phyloP scores from a whole-genome alignment of 2,329 filamentous ascomycete species.

The Neonectria ditissima region DNA sequence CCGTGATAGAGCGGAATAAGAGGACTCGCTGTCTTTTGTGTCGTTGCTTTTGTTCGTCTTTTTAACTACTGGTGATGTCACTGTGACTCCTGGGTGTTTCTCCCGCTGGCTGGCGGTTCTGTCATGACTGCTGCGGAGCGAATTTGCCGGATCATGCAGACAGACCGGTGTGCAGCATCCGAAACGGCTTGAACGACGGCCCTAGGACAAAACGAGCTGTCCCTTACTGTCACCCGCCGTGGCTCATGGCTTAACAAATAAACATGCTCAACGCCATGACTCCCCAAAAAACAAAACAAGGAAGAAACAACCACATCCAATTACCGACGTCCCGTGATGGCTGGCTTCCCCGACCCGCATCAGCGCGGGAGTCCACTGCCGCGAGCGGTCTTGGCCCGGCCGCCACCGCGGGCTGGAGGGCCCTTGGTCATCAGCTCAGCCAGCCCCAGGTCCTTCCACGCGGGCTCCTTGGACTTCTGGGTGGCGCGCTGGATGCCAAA shows the following conservation, averaged over 20 bases:
- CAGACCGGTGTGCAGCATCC: background rate
- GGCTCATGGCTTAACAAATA: background rate
- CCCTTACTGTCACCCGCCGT: background rate
- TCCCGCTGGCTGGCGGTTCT: background rate
- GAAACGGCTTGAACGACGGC: background rate
- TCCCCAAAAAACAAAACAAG: slow-evolving; percentile 10
- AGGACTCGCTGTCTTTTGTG: slow-evolving; percentile 8
- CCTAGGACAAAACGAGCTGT: background rate
- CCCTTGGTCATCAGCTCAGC: slow-evolving; percentile 75
- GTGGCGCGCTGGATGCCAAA: slow-evolving; percentile 88
- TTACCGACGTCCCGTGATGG: background rate
- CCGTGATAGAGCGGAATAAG: slow-evolving; percentile 18
- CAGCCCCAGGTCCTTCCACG: slow-evolving; percentile 85
- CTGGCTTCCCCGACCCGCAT: background rate
- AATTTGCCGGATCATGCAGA: background rate
- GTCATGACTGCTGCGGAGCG: background rate
- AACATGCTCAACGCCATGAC: slow-evolving; percentile 31
- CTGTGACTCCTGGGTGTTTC: background rate
- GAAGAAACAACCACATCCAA: background rate
- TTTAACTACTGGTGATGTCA: background rate
- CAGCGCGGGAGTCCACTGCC: slow-evolving; percentile 36
- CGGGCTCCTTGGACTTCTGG: slow-evolving; percentile 75
- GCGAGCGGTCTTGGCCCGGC: slow-evolving; percentile 32
- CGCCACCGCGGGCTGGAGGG: slow-evolving; percentile 51
- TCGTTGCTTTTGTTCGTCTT: background rate